Percentiles rank a stretch among this genome's conserved stretches.
Conservation (phyloP, 2,329 filamentous ascomycete species). For the Colletotrichum scovillei region DNA sequence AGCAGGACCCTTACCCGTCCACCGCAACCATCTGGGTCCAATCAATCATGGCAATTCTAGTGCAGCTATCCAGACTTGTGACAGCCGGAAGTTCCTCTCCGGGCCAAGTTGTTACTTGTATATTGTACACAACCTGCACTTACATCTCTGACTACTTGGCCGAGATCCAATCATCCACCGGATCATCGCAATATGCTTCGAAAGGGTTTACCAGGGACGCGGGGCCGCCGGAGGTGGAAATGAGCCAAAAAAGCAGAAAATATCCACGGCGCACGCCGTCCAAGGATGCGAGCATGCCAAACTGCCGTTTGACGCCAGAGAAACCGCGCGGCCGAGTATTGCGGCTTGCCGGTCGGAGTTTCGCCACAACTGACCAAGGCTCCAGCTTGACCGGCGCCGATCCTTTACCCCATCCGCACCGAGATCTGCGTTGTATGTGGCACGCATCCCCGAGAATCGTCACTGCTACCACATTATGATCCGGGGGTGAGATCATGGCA, state of each 20-base stretch:
- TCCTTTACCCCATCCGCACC: constrained; percentile 22
- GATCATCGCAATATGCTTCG: not conserved
- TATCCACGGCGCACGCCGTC: not conserved
- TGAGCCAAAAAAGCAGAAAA: not conserved
- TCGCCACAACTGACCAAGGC: constrained; percentile 19
- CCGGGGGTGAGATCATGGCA: constrained; percentile 21
- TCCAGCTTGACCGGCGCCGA: constrained; percentile 22
- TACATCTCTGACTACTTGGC: not conserved
- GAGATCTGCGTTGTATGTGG: constrained; percentile 20
- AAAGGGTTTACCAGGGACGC: not conserved
- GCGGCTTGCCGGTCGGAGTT: constrained; percentile 15
- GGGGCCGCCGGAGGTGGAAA: not conserved
- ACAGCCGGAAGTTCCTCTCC: constrained; percentile 27
- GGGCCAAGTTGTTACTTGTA: not conserved
- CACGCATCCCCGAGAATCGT: constrained; percentile 9
- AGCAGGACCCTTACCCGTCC: constrained; percentile 9
- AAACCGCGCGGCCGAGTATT: constrained; percentile 1
- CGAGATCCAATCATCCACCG: not conserved
- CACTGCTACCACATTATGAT: constrained; percentile 28
- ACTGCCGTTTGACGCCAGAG: not conserved
- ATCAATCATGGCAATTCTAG: not conserved
- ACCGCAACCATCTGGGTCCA: not conserved
- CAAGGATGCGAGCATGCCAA: constrained; percentile 2
- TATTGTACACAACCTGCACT: not conserved
- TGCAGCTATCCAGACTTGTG: not conserved